Conservation (phyloP, 768 basidiomycete genomes). For the Cystofilobasidium bisporidii region DNA sequence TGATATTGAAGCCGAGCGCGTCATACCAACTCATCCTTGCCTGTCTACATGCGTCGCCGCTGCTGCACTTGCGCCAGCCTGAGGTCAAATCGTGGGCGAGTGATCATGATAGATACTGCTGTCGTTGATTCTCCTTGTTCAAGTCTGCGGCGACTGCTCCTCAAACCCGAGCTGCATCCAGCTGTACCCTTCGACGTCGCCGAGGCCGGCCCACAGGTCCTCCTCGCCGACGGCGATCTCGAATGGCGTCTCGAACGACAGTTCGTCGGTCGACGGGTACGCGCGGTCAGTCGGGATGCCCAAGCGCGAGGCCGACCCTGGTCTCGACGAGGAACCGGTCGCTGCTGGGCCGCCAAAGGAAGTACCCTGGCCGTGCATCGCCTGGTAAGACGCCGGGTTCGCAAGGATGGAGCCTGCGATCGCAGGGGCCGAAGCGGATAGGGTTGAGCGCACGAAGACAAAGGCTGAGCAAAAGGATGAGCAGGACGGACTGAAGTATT, state of each 20-base stretch:
- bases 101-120: too few relatives aligned
- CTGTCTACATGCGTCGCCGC: too few relatives aligned
- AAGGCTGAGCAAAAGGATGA: background rate
- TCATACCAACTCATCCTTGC: too few relatives aligned
- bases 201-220: constrained; percentile 14
- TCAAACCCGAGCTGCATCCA: constrained; percentile 16
- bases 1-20: too few relatives aligned
- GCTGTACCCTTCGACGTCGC: constrained; percentile 5
- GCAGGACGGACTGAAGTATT: background rate
- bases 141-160: too few relatives aligned
- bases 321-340: too few relatives aligned
- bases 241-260: constrained; percentile 21
- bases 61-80: too few relatives aligned
- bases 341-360: background rate
- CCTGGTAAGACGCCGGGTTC: background rate
- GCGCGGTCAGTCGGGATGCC: background rate
- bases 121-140: too few relatives aligned
- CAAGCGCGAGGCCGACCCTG: background rate
- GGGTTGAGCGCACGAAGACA: background rate
- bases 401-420: background rate
- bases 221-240: constrained; percentile 22
- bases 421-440: background rate
- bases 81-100: too few relatives aligned
- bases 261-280: constrained; percentile 1
- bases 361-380: background rate